These are phyloP conservation scores for Aphanomyces invadans DNA, from an alignment of 352 stramenopile genomes.

Conservation along the genomic window DNA sequence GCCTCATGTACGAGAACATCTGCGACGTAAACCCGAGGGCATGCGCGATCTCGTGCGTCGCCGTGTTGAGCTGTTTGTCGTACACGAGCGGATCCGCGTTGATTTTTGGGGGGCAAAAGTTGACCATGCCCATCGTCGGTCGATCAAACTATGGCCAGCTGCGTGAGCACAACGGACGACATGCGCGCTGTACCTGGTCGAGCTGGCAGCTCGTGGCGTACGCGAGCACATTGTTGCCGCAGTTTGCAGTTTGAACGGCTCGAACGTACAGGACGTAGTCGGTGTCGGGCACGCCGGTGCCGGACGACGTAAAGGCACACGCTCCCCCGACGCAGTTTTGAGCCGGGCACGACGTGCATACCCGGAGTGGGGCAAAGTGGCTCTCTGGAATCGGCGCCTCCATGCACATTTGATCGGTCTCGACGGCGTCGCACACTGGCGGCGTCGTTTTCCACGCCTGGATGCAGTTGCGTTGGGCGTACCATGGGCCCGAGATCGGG, in stretches of 20 bases:
- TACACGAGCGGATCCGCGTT: slow-evolving; percentile 47
- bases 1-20: slow-evolving; percentile 69
- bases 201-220: slow-evolving; percentile 80
- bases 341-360: slow-evolving; percentile 41
- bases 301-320: slow-evolving; percentile 30
- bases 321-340: slow-evolving; percentile 34
- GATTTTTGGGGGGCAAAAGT: slow-evolving; percentile 72
- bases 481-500: slow-evolving; percentile 55
- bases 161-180: background rate
- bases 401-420: slow-evolving; percentile 49
- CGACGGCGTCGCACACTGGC: slow-evolving; percentile 46
- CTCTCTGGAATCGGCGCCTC: slow-evolving; percentile 58
- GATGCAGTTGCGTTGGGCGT: slow-evolving; percentile 55
- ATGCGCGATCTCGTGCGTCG: slow-evolving; percentile 78
- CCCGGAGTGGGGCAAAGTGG: slow-evolving; percentile 47
- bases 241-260: slow-evolving; percentile 44
- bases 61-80: slow-evolving; percentile 52
- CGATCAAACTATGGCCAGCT: slow-evolving; percentile 18
- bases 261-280: slow-evolving; percentile 75
- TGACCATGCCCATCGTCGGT: slow-evolving; percentile 77
- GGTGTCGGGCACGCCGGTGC: slow-evolving; percentile 28
- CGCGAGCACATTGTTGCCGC: slow-evolving; percentile 43
- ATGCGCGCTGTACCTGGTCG: slow-evolving; percentile 37
- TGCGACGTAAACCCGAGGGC: slow-evolving; percentile 69
- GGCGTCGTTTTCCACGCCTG: slow-evolving; percentile 50